Evolutionary conservation across 1,284 basidiomycete species (phyloP), one percentile per base, ranked within the genome.

Genomic region (Ganoderma lingzhi): DNA sequence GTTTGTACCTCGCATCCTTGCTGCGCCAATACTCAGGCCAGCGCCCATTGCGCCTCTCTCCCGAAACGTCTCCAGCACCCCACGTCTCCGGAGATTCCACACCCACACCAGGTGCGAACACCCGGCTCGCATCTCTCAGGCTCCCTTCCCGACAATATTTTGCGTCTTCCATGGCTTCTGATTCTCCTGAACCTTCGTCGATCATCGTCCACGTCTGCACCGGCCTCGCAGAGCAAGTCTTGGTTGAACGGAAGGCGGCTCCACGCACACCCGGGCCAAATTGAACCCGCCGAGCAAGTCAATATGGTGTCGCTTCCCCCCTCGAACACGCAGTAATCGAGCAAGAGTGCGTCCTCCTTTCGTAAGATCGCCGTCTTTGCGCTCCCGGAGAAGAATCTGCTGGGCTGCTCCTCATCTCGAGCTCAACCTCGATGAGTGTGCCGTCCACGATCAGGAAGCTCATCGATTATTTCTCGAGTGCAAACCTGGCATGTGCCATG

Each of bases 381-480:
- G 0, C 89, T 84, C 73, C 93, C 95, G 0, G 96, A 97, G 81
- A 85, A 84, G 74, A 93, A 89, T 74, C 89, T 91, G 2, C 84
- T 97, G 92, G 84, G 1, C 80, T 91, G 56, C 82, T 93, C 19
- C 76, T 93, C 37, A 82, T 92, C 19, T 94, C 93, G 0, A 92
- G 90, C 3, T 81, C 88, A 3, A 95, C 99, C 15, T 94, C 96
- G 9, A 94, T 99, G 89, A 93, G 93, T 70, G 88, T 98, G 10
- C 96, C 96, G 0, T 89, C 97, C 75, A 95, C 95, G 0, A 92
- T 98, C 75, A 96, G 96, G 35, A 94, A 91, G 79, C 85, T 98
- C 62, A 97, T 98, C 71, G 96, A 97, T 81, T 96, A 94, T 80
- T 98, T 97, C 81, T 92, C 95, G 0, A 82, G 89, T 15, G 71